Evolutionary conservation across 768 basidiomycete genomes (phyloP), one percentile per base, ranked within the genome.

Genomic region (Naganishia vaughanmartiniae): DNA sequence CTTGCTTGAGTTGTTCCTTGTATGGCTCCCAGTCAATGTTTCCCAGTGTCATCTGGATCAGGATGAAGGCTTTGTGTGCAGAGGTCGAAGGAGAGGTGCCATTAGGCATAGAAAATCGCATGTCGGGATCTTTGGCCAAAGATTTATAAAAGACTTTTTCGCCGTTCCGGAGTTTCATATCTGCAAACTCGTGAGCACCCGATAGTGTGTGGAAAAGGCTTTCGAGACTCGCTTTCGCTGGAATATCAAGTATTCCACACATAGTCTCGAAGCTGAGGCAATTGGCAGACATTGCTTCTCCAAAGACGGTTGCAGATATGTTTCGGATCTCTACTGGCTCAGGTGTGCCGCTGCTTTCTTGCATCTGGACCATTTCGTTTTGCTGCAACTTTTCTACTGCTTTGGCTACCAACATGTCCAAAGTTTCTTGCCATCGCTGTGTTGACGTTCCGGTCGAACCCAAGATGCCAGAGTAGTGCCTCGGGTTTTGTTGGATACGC

Each of bases 401-500:
- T 10, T 92, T 84, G 54, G 92, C 80, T 63, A 88, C 82, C 1
- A 87, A 86, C 65, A 87, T 80, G 60, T 87, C 86, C 53, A 99
- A 80, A 14, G 81, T 73, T 54, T 76, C 65, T 69, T 79, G 66
- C 71, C 71, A 33, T 21, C n/a, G 24, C 9, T 54, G 14, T 42
- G 30, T 21, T 56, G 54, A 69, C n/a, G 42, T n/a, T 28, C 28
- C 42, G 11, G 19, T 26, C 3, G 39, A 54, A 66, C n/a, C 28
- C 9, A 73, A 36, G 21, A 63, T 85, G 26, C 89, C 82, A 10
- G 86, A 83, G 76, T 98, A 99, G 76, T 89, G 85, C 11, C 78
- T 77, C 0, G 93, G 91, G 76, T 99, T 97, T 79, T 88, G 87
- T 73, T 88, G 86, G 69, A 99, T 87, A 26, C 96, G 86, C 65